phyloP scores from a whole-genome alignment of 2,329 filamentous ascomycete genomes.

The Pseudocercospora ulei region DNA sequence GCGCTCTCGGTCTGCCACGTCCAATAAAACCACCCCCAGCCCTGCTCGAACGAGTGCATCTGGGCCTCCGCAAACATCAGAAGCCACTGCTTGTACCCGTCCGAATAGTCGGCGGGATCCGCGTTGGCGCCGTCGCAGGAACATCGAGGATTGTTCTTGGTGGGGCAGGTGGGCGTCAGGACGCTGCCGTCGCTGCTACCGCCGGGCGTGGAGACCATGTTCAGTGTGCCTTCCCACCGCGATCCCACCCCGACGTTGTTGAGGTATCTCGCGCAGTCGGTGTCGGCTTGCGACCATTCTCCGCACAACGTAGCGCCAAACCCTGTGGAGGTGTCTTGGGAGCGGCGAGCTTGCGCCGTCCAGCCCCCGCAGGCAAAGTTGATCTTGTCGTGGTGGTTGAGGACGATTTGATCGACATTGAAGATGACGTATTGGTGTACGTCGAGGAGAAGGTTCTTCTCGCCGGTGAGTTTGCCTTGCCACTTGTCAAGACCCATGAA shows the following conservation, averaged over 20 bases:
- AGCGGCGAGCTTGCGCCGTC: constrained; percentile 65
- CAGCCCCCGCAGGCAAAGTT: constrained; percentile 79
- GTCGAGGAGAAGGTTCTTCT: constrained; percentile 73
- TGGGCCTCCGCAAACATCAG: constrained; percentile 88
- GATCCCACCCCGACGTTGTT: constrained; percentile 84
- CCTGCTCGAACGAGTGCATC: constrained; percentile 86
- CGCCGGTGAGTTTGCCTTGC: constrained; percentile 67
- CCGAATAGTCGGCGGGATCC: constrained; percentile 56
- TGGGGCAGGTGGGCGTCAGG: constrained; percentile 64
- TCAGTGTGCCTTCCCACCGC: constrained; percentile 81
- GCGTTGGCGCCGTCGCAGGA: constrained; percentile 68
- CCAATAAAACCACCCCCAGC: constrained; percentile 99
- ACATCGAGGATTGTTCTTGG: constrained; percentile 52
- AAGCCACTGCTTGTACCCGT: constrained; percentile 73
- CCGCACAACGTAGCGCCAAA: constrained; percentile 92
- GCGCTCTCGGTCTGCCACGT: constrained; percentile 87
- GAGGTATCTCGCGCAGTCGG: constrained; percentile 76
- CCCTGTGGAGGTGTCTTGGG: constrained; percentile 62
- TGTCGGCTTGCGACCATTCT: constrained; percentile 96
- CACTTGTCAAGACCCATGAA: constrained; percentile 87
- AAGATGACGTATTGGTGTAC: constrained; percentile 99
- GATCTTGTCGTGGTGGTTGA: constrained; percentile 73
- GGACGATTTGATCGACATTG: constrained; percentile 75
- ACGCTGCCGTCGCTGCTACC: constrained; percentile 54
- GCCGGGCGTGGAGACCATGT: constrained; percentile 41